Evolutionary conservation across 257 asterid genomes (phyloP), one percentile per base, ranked within the genome.

Genomic region (Solanum rostratum): DNA sequence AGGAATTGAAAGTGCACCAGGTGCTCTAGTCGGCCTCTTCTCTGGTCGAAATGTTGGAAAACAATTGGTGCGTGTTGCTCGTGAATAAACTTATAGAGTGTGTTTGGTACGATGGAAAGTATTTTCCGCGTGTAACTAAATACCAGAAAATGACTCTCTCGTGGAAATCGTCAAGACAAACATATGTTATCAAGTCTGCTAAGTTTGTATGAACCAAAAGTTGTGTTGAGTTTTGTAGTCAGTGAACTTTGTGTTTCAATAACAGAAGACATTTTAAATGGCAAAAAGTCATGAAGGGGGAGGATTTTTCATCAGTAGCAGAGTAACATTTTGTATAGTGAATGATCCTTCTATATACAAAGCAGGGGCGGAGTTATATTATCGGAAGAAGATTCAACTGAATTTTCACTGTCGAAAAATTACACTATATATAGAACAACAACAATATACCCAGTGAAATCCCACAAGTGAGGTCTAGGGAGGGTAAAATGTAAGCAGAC

Each of bases 1-100:
- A 46, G 86, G 86, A 18, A 24, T 84, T 71, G 86, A 84, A 37
- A 84, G 41, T 22, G 86, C 82, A 16, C 86, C 82, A 6, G 71
- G 79, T 20, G 82, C 86, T 5, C 73, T 84, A 19, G 82, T 84
- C 0, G 86, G 82, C 0, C 86, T 84, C 41, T 70, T 84, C 33
- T 68, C 33, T 29, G 86, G 86, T 70, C 33, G 86, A 15, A 76
- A 76, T 16, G 62, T 76, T 76, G 62, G 82, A 18, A 69, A 69
- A 37, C 78, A 69, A n/a, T 3, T 37, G 50, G 78, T 69, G 78
- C 78, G 1, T 18, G 62, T 76, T 76, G 37, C 82, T 49, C 45
- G 16, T 76, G 82, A 76, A 76, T 76, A 46, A 76, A 76, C 45
- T 15, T 7, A 68, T 18, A 5, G 49, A 33, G 50, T 68, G 78